These are phyloP conservation scores for Stephanodiscus minutulus DNA, from an alignment of 108 stramenopile genomes.

Conservation along the genomic window DNA sequence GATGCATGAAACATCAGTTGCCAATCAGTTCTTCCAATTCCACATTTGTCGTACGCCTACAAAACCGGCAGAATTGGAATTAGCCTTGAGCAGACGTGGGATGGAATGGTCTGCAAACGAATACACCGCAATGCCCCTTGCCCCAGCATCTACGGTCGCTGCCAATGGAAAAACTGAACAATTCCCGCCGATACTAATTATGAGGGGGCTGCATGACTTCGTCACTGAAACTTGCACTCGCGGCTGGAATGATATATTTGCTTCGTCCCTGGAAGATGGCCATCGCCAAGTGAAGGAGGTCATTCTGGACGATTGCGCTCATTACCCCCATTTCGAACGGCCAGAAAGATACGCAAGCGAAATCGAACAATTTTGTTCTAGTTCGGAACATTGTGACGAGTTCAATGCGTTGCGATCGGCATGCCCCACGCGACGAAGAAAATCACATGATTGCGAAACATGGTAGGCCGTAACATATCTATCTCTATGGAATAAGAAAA, in stretches of 20 bases:
- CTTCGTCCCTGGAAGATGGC: not conserved
- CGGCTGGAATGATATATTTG: constrained; percentile 35
- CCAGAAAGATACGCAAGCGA: constrained; percentile 17
- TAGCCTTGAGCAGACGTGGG: constrained; percentile 31
- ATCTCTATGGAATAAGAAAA: too few species aligned
- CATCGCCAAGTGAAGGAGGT: constrained; percentile 7
- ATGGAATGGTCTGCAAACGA: constrained; percentile 44
- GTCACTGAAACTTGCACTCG: constrained; percentile 41
- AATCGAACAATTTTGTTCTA: constrained; percentile 19
- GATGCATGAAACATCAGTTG: not conserved
- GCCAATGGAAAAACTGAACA: not conserved
- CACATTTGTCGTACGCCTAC: constrained; percentile 33
- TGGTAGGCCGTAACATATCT: too few species aligned
- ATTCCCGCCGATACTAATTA: constrained; percentile 41
- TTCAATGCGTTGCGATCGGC: not conserved
- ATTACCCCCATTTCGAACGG: constrained; percentile 46
- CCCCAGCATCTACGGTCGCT: not conserved
- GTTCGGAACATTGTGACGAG: not conserved
- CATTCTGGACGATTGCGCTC: constrained; percentile 37
- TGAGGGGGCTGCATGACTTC: constrained; percentile 45
- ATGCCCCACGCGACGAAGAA: not conserved
- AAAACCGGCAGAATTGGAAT: constrained; percentile 25
- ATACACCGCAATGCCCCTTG: constrained; percentile 14
- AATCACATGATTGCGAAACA: too few species aligned
- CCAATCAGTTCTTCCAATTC: constrained; percentile 21